Evolutionary conservation across 2,329 filamentous ascomycete genomes (phyloP).

Genomic region (Hortaea sp.): DNA sequence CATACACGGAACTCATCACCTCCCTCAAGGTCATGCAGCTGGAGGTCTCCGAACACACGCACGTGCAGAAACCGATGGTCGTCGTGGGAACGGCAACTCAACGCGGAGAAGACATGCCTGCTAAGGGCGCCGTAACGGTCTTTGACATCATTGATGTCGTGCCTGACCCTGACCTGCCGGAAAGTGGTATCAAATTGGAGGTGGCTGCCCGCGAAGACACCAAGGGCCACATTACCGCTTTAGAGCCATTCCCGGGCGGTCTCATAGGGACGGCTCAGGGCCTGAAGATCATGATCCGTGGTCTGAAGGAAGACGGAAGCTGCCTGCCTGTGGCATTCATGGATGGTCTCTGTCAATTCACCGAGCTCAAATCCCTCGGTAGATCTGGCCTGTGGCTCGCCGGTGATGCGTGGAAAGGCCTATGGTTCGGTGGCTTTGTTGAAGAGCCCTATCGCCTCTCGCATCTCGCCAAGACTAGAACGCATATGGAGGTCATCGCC

Average conservation of each 20-base stretch:
- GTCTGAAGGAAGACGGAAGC: slow-evolving; percentile 88
- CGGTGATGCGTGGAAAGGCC: slow-evolving; percentile 81
- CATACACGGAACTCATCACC: slow-evolving; percentile 65
- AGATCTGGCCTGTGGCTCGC: slow-evolving; percentile 78
- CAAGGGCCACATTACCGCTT: slow-evolving; percentile 77
- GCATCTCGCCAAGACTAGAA: slow-evolving; percentile 75
- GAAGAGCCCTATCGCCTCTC: slow-evolving; percentile 96
- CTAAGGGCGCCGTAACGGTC: slow-evolving; percentile 75
- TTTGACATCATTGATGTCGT: slow-evolving; percentile 90
- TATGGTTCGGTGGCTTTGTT: slow-evolving; percentile 95
- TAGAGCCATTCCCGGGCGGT: slow-evolving; percentile 71
- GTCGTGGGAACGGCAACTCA: slow-evolving; percentile 75
- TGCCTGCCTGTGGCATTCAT: slow-evolving; percentile 91
- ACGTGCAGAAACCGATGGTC: slow-evolving; percentile 73
- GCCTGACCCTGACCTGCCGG: slow-evolving; percentile 72
- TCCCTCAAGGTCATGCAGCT: slow-evolving; percentile 75
- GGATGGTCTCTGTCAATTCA: slow-evolving; percentile 93
- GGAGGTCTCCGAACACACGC: slow-evolving; percentile 83
- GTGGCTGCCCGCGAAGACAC: slow-evolving; percentile 84
- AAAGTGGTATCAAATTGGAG: slow-evolving; percentile 78
- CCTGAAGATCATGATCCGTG: slow-evolving; percentile 94
- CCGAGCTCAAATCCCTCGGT: slow-evolving; percentile 70
- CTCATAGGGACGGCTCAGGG: slow-evolving; percentile 86
- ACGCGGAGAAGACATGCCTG: slow-evolving; percentile 83
- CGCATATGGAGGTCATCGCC: slow-evolving; percentile 65